These are phyloP conservation scores for Hypoxylon sp. DNA, from an alignment of 2,329 filamentous ascomycete species.

Conservation along the genomic window DNA sequence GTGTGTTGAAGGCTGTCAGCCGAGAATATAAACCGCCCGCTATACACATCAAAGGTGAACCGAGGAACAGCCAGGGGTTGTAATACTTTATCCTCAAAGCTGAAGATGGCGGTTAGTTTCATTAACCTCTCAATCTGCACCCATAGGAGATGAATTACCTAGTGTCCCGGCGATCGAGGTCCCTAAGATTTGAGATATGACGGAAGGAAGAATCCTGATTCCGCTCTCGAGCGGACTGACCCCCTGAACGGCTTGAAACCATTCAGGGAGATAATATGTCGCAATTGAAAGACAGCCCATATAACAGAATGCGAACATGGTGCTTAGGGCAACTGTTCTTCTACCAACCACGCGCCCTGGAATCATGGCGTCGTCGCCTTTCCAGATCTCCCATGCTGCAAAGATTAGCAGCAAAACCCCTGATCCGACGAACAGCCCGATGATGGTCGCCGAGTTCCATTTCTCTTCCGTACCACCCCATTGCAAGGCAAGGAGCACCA, in stretches of 20 bases:
- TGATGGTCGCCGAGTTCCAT: slow-evolving; percentile 42
- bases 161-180: neutral
- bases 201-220: slow-evolving; percentile 3
- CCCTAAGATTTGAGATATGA: neutral
- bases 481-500: slow-evolving; percentile 47
- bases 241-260: slow-evolving; percentile 21
- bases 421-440: slow-evolving; percentile 58
- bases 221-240: slow-evolving; percentile 16
- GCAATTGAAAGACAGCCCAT: slow-evolving; percentile 15
- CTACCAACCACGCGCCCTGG: slow-evolving; percentile 7
- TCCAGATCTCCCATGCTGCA: slow-evolving; percentile 54
- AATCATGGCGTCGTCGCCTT: slow-evolving; percentile 55
- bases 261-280: slow-evolving; percentile 17
- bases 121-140: neutral
- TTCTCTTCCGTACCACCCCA: slow-evolving; percentile 52
- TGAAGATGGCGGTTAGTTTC: neutral
- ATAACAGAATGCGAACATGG: slow-evolving; percentile 15
- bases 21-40: slow-evolving; percentile 9
- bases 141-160: neutral
- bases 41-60: slow-evolving; percentile 12
- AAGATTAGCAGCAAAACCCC: slow-evolving; percentile 58
- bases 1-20: slow-evolving; percentile 12
- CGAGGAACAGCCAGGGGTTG: slow-evolving; percentile 10
- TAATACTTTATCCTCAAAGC: slow-evolving; percentile 17
- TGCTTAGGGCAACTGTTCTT: slow-evolving; percentile 10